These are phyloP conservation scores for Yarrowia yakushimensis DNA, from an alignment of 805 yeast species.

Conservation along the genomic window DNA sequence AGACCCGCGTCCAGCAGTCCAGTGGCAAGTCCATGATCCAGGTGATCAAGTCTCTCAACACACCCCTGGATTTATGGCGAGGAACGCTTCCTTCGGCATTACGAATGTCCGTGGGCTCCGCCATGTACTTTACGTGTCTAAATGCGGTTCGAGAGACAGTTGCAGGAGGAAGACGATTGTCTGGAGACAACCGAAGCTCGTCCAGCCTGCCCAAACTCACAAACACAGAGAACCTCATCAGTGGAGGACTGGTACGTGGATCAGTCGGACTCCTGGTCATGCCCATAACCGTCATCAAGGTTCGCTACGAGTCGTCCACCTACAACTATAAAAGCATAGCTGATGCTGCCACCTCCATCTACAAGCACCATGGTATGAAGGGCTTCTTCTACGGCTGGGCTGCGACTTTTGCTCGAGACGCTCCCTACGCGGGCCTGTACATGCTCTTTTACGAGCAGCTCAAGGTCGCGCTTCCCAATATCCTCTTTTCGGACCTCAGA, in stretches of 20 bases:
- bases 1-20: slow-evolving; percentile 77
- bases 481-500: slow-evolving; percentile 31
- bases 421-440: slow-evolving; percentile 94
- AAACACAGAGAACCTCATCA: slow-evolving; percentile 60
- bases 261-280: slow-evolving; percentile 81
- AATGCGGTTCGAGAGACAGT: slow-evolving; percentile 56
- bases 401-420: slow-evolving; percentile 85
- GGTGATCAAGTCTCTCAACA: slow-evolving; percentile 30
- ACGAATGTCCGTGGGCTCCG: slow-evolving; percentile 88
- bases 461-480: slow-evolving; percentile 46
- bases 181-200: slow-evolving; percentile 19
- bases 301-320: slow-evolving; percentile 78
- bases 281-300: slow-evolving; percentile 92
- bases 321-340: slow-evolving; percentile 64
- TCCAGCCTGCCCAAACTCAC: slow-evolving; percentile 63
- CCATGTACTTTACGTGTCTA: slow-evolving; percentile 72
- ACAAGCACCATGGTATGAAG: slow-evolving; percentile 47
- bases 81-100: slow-evolving; percentile 90
- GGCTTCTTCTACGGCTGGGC: slow-evolving; percentile 87
- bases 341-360: slow-evolving; percentile 59
- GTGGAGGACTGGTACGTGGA: slow-evolving; percentile 79
- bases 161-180: slow-evolving; percentile 34
- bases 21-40: slow-evolving; percentile 31
- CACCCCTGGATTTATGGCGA: slow-evolving; percentile 65
- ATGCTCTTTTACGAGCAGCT: slow-evolving; percentile 78